Evolutionary conservation across 306 rosid species (phyloP).

Genomic region (Trifolium subterraneum): DNA sequence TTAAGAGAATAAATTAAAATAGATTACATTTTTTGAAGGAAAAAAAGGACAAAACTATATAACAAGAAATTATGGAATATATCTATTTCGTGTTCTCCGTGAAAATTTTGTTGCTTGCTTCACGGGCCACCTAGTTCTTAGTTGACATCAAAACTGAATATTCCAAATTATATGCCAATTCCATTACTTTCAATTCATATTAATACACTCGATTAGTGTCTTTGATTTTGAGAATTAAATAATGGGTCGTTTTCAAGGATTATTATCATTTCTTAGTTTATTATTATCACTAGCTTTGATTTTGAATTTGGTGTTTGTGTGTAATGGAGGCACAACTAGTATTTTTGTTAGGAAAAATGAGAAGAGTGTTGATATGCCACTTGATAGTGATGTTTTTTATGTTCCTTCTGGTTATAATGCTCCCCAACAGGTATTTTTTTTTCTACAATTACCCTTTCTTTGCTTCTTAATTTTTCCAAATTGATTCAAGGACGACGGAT

Average conservation of each 20-base stretch:
- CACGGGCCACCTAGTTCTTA: no score
- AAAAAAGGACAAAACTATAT: no score
- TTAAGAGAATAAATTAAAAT: no score
- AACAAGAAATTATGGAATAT: no score
- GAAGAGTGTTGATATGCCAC: conserved; percentile 54
- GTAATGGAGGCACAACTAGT: conserved; percentile 68
- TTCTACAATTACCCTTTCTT: no score
- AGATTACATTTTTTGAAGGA: no score
- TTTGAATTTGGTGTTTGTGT: conserved; percentile 42
- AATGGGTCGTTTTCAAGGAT: conserved; percentile 37
- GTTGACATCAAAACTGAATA: conserved; percentile 21
- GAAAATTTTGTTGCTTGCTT: no score
- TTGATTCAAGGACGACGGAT: background rate
- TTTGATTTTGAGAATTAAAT: background rate
- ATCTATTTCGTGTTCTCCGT: no score
- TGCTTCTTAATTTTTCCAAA: background rate
- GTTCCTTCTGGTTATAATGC: conserved; percentile 74
- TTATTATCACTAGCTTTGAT: conserved; percentile 34
- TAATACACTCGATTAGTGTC: background rate
- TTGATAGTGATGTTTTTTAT: conserved; percentile 64
- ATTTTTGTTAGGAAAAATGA: conserved; percentile 47
- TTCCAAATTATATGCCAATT: conserved; percentile 20
- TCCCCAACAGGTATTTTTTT: conserved; percentile 67
- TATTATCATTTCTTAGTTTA: no score
- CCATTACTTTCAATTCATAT: background rate